Percentiles rank a stretch among this genome's conserved stretches.
Evolutionary conservation across 2,329 filamentous ascomycete genomes (phyloP).

Genomic region (Albophoma yamanashiensis): DNA sequence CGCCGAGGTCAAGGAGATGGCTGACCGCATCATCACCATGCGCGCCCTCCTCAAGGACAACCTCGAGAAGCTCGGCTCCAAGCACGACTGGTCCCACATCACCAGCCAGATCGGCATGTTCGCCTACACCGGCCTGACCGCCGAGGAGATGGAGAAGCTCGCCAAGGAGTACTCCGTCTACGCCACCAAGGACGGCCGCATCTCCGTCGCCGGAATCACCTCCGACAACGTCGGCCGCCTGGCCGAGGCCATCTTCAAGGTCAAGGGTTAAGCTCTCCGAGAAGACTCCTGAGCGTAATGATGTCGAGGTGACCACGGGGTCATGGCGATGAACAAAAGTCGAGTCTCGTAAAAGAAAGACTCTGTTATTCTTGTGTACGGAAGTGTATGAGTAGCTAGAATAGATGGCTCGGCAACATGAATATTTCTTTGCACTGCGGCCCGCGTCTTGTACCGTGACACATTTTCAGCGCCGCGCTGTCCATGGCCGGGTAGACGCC

Average conservation of each 20-base stretch:
- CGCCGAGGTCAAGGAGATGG: slow-evolving; percentile 95
- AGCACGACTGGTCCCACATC: slow-evolving; percentile 98
- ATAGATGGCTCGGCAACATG: slow-evolving; percentile 1
- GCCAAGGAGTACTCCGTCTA: slow-evolving; percentile 97
- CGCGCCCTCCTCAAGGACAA: slow-evolving; percentile 87
- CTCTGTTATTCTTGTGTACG: background rate
- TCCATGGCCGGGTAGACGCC: slow-evolving; percentile 23
- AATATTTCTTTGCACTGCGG: background rate
- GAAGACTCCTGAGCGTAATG: background rate
- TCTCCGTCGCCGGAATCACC: slow-evolving; percentile 79
- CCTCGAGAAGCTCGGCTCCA: slow-evolving; percentile 87
- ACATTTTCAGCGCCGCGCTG: no score
- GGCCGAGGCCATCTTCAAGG: slow-evolving; percentile 74
- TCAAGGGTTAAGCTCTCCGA: slow-evolving; percentile 48
- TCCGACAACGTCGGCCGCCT: slow-evolving; percentile 68
- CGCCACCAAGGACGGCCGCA: slow-evolving; percentile 84
- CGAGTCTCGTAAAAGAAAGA: background rate
- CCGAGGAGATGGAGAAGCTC: slow-evolving; percentile 83
- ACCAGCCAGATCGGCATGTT: slow-evolving; percentile 99
- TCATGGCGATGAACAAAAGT: background rate
- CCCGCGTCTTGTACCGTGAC: background rate
- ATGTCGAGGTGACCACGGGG: background rate
- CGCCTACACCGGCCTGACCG: slow-evolving; percentile 86
- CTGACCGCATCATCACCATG: slow-evolving; percentile 98
- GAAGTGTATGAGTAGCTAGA: slow-evolving; percentile 6